phyloP scores from a whole-genome alignment of 495 filamentous ascomycete genomes.

The Podospora fimiseda region DNA sequence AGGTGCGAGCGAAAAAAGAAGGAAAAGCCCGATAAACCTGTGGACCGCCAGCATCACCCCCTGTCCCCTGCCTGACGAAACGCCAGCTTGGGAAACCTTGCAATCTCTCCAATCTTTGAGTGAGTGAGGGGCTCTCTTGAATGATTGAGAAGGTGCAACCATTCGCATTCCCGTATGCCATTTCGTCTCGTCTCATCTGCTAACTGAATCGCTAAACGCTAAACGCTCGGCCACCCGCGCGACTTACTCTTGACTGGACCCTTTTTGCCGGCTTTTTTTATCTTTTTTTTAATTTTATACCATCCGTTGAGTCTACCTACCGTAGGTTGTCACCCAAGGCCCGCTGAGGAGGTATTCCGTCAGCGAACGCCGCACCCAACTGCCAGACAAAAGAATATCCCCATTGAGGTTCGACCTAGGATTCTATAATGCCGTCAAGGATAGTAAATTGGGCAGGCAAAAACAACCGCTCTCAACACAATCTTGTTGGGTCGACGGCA shows the following conservation, averaged over 20 bases:
- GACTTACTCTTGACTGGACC: not conserved
- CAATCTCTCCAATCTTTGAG: no score
- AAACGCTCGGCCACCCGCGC: not conserved
- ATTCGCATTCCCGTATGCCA: slow-evolving; percentile 11
- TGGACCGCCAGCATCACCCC: not conserved
- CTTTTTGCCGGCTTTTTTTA: not conserved
- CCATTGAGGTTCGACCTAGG: not conserved
- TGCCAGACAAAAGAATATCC: not conserved
- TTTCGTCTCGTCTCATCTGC: slow-evolving; percentile 16
- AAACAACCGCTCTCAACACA: slow-evolving; percentile 46
- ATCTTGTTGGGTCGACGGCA: slow-evolving; percentile 35
- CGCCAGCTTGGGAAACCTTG: not conserved
- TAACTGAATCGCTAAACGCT: not conserved
- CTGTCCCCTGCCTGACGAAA: not conserved
- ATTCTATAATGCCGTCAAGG: slow-evolving; percentile 32
- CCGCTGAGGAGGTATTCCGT: no score
- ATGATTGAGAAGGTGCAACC: not conserved
- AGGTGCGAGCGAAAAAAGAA: not conserved
- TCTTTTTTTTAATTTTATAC: no score
- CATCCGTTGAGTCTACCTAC: no score
- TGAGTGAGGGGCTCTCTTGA: not conserved
- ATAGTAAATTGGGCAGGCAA: slow-evolving; percentile 39
- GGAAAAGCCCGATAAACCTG: not conserved
- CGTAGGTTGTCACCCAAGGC: no score
- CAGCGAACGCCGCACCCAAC: slow-evolving; percentile 1